Base-by-base conservation (phyloP, 2,329 filamentous ascomycete species). In the Talaromyces sp. region DNA sequence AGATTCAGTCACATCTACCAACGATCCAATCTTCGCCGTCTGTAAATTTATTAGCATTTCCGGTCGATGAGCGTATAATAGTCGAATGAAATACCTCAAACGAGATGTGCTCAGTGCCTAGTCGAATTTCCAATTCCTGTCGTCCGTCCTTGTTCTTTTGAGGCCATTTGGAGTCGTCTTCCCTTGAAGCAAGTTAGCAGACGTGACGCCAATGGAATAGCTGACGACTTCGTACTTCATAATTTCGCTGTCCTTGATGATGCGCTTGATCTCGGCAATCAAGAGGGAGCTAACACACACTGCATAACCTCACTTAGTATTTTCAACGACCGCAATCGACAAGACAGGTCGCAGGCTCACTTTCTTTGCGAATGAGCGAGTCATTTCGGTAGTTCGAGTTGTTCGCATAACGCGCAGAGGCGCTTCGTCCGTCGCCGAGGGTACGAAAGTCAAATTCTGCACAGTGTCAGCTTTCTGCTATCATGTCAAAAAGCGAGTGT, bases 351-450 rank as follows among this genome's bases (percentile, higher is more conserved):
- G n/a, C n/a, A n/a, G n/a, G n/a, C n/a, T 72, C 84, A 97, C 95
- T 99, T 84, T 99, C 95, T 93, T 99, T 99, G 70, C 95, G 91
- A 76, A 99, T 99, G 72, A 99, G 83, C 69, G 93, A 97, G 78
- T 99, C 95, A 80, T 99, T 99, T 75, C 95, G 89, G 82, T 99
- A 99, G 81, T 99, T 99, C 65, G 94, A 98, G 80, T 99, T 99
- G 85, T 99, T 99, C 69, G 95, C 95, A 81, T 99, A 99, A 80
- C 95, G 89, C 36, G 94, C 93, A 61, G 95, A 91, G 7, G 95
- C 95, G 76, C 93, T 97, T 68, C 92, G 88, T 61, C 95, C 95
- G 77, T 99, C 95, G 63, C 92, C 92, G 54, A 98, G 87, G 27
- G 93, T 92, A 64, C 94, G 88, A 74, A 99, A 95, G 78, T 99